Evolutionary conservation across 2,329 filamentous ascomycete genomes (phyloP).

Genomic region (Diaporthe humulicola): DNA sequence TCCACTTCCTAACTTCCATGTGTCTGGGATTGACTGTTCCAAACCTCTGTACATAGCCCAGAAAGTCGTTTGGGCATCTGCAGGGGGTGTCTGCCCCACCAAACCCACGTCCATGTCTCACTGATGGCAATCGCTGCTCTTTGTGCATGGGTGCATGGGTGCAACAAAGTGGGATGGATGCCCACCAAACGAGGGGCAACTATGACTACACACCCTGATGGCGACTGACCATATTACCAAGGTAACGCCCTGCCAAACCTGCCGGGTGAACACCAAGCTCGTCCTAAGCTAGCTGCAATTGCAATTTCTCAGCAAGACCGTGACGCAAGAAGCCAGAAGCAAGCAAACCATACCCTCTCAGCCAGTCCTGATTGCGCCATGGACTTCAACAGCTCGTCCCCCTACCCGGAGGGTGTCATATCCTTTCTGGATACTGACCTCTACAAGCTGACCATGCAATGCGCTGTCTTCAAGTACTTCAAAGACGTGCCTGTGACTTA

Average conservation of each 20-base stretch:
- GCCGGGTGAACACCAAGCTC: not conserved
- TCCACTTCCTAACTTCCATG: too few species aligned
- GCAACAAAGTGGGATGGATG: constrained; percentile 10
- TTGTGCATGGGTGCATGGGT: constrained; percentile 9
- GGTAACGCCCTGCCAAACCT: not conserved
- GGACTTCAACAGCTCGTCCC: constrained; percentile 76
- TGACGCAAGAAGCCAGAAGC: too few species aligned
- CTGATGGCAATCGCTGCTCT: not conserved
- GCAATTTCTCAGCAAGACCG: not conserved
- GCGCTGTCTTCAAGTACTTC: constrained; percentile 93
- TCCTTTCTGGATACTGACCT: constrained; percentile 87
- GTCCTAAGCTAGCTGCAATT: not conserved
- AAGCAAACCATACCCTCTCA: not conserved
- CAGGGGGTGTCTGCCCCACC: constrained; percentile 2
- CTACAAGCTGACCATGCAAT: constrained; percentile 99
- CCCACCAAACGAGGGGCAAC: not conserved
- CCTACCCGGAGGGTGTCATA: constrained; percentile 81
- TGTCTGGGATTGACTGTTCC: too few species aligned
- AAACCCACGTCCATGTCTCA: constrained; percentile 15
- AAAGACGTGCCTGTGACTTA: constrained; percentile 87
- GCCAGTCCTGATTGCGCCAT: constrained; percentile 52
- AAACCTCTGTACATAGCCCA: not conserved
- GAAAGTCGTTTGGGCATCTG: not conserved
- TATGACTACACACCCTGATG: constrained; percentile 2
- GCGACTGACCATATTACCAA: not conserved